A percentile compares a stretch with the other conserved stretches of the same genome.
Conservation (phyloP, 2,329 filamentous ascomycete species). For the Elsinoe ampelina region DNA sequence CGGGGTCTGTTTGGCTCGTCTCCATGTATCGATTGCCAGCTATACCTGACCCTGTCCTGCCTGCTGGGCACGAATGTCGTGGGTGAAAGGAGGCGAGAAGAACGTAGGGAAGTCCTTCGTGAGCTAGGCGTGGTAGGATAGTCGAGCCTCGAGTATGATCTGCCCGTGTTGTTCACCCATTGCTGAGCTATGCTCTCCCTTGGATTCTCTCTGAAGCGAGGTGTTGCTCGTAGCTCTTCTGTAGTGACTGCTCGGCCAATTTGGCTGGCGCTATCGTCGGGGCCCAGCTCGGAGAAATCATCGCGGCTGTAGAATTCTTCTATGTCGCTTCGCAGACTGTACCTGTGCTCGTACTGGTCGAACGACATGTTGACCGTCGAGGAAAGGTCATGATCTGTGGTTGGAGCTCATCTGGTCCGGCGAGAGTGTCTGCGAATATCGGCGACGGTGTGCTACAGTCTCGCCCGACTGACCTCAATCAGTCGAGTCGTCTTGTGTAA, state of each 20-base stretch:
- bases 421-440: not conserved
- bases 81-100: constrained; percentile 14
- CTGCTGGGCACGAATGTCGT: constrained; percentile 18
- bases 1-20: constrained; percentile 29
- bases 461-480: not conserved
- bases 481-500: not conserved
- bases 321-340: constrained; percentile 10
- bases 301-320: constrained; percentile 6
- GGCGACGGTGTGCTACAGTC: not conserved
- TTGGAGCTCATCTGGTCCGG: not conserved
- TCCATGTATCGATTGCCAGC: constrained; percentile 30
- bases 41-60: constrained; percentile 28
- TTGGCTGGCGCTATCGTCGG: constrained; percentile 16
- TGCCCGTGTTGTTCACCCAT: not conserved
- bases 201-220: not conserved
- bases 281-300: constrained; percentile 14
- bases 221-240: constrained; percentile 3
- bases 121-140: constrained; percentile 14
- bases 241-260: constrained; percentile 13
- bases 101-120: constrained; percentile 13
- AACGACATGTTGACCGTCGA: constrained; percentile 9
- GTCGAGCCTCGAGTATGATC: constrained; percentile 6
- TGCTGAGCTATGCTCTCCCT: constrained; percentile 6
- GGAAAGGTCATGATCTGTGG: constrained; percentile 6
- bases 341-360: constrained; percentile 13